Base-by-base conservation (phyloP, 805 yeast genomes). In the Ogataea pilisensis region DNA sequence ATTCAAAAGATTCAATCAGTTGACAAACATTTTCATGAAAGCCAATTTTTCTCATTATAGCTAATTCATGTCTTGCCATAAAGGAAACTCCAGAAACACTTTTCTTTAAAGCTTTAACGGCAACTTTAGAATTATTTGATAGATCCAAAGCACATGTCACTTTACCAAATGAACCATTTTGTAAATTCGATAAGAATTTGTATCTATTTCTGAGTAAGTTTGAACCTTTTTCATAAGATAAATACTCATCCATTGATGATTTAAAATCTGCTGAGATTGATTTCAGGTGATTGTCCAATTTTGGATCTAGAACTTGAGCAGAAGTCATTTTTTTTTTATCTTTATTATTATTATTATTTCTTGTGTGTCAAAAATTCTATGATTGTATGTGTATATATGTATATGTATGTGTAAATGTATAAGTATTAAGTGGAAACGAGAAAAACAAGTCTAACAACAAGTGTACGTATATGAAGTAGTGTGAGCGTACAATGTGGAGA, bases 141-240 rank as follows among this genome's bases (percentile, higher is more conserved):
- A 49, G 17, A 51, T 80, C 76, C 7, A 60, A 41, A 1, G 82
- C 83, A 37, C 75, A 66, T 2, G 80, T 64, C 2, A 80, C 86
- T 42, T 69, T 69, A 17, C 85, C 85, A 57, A 77, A 80, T 2
- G 84, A 70, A 4, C 85, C 86, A 28, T 67, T 69, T 54, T 77
- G 82, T 41, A 78, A 61, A 50, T 68, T 65, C 17, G 60, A 53
- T 27, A 76, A 43, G 42, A 68, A 70, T 37, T 57, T 55, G 61
- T 78, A 78, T 33, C 66, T 61, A 46, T 63, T 54, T 17, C 59
- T 58, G 27, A 76, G 56, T 13, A 64, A 49, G 25, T 44, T 31
- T 7, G 50, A 41, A 16, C 68, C 69, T 25, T 58, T 57, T 48
- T 72, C 76, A 50, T 70, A 73, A 26, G 61, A 58, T 4, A 55